Evolutionary conservation across 345 rosid species (phyloP), one percentile per base, ranked within the genome.

Genomic region (Gossypium australe): DNA sequence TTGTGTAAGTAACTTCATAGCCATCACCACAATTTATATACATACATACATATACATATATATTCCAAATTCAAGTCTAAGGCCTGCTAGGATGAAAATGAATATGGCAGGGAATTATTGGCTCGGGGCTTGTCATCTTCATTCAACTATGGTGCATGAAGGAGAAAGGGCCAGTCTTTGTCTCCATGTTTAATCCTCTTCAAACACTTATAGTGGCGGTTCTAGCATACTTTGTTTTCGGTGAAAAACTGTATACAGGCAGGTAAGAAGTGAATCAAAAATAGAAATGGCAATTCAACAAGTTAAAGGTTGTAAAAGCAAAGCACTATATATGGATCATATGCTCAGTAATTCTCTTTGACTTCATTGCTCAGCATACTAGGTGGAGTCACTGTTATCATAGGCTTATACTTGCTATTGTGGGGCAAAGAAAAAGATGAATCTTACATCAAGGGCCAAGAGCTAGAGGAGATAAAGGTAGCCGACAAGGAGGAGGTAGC

Each of bases 181-280:
- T 80, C 10, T 80, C 94, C 81, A 80, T 88, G 86, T 88, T 90
- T 79, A 87, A 77, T 80, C 90, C 94, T 4, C 78, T 90, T 73
- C 62, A 85, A 2, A 85, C 94, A 2, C 78, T 90, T 47, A 44
- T 82, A 16, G 89, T 84, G 6, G 85, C 86, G 1, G 7, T 80
- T 12, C 61, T 86, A 11, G 87, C 94, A 11, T 90, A 88, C 80
- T 86, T 86, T 48, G 74, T 84, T 24, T 45, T 90, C 4, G 89
- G 89, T 7, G 92, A 90, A 81, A 84, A 84, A 69, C 88, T 90
- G n/a, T 84, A 77, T 47, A 27, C 76, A 9, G 94, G 92, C 79
- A 89, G 94, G 94, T 89, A 87, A 51, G 34, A 63, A 51, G 12
- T 22, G 61, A 24, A 11, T 3, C 16, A 12, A 17, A 18, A 29